Percentiles rank a stretch among this genome's conserved stretches.
Evolutionary conservation across 306 rosid species (phyloP).

Genomic region (Cucumis cinereus): DNA sequence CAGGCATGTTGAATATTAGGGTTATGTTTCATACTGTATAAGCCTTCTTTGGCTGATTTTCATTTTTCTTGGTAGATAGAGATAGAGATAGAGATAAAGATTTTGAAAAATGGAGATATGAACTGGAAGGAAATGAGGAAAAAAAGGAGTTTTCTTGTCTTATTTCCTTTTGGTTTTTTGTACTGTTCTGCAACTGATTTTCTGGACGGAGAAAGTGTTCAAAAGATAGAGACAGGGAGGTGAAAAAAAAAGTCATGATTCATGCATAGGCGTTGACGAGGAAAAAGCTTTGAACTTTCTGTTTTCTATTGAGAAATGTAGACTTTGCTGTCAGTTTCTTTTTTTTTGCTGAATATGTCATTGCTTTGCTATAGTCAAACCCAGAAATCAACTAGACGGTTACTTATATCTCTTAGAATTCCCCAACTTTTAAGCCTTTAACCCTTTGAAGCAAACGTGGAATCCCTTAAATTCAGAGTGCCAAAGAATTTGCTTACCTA

Average conservation of each 20-base stretch:
- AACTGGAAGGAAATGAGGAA: slow-evolving; percentile 25
- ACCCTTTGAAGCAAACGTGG: not conserved
- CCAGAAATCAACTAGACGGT: slow-evolving; percentile 4
- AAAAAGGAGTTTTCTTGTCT: slow-evolving; percentile 37
- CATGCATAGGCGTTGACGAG: slow-evolving; percentile 65
- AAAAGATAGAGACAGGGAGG: slow-evolving; percentile 16
- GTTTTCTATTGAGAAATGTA: slow-evolving; percentile 19
- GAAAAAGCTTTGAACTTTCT: slow-evolving; percentile 21
- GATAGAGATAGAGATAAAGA: not conserved
- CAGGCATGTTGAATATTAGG: slow-evolving; percentile 21
- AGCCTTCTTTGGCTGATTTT: not conserved
- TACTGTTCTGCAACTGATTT: slow-evolving; percentile 26
- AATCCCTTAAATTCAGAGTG: not conserved
- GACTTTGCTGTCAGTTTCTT: slow-evolving; percentile 10
- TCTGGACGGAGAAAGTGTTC: slow-evolving; percentile 13
- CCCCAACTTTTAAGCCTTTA: not conserved
- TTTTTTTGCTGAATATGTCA: slow-evolving; percentile 15
- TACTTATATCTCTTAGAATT: not conserved
- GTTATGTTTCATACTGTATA: slow-evolving; percentile 1
- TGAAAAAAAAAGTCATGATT: not conserved
- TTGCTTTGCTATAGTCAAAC: slow-evolving; percentile 27
- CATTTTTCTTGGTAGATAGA: not conserved
- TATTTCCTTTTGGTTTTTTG: slow-evolving; percentile 15
- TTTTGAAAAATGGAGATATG: slow-evolving; percentile 10
- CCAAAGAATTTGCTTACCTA: not conserved